Base-by-base conservation (phyloP, 768 basidiomycete genomes). In the Boletus speciosus region DNA sequence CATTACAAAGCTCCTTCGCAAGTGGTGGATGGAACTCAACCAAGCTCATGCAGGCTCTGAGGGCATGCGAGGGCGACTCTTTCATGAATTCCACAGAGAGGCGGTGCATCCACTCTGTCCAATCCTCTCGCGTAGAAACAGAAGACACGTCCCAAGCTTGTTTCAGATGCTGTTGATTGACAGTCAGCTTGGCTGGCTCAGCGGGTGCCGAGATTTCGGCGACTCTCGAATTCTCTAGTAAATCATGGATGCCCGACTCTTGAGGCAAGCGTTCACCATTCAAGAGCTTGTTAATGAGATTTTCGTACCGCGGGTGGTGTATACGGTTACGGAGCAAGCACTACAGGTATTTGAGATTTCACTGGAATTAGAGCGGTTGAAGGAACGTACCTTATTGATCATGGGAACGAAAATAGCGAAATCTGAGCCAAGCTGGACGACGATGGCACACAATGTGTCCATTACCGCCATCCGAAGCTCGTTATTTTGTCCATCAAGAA, bases 321-420 rank as follows among this genome's bases (percentile, higher is more conserved):
- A 98, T 86, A 32, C 84, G 83, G 58, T 89, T 85, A 34, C 86
- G 81, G 16, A 90, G 72, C 29, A 95, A 74, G 54, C 85, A 84
- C 94, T 96, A 58, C 39, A 31, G 32, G 35, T 31, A 56, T 34
- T 34, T 56, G 35, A 51, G 57, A 41, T n/a, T 37, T 37, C 5
- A 9, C 31, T 38, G 3, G 16, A 49, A 51, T 21, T 23, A 36
- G 51, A 32, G 32, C 14, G 10, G 32, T 23, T 31, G 31, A 51
- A 29, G 29, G 31, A 40, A 39, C 47, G 11, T 60, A 90, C 95
- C 80, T 98, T 98, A 70, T 93, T 93, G 59, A 99, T 90, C 61
- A 95, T 95, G 1, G 97, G 94, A 35, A 98, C 90, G 63, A 98
- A 99, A 41, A 99, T 93, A 4, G 97, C 94, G 61, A 95, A 99